Evolutionary conservation across 257 asterid species (phyloP), one percentile per base, ranked within the genome.

Genomic region (Solanum pinnatisectum): DNA sequence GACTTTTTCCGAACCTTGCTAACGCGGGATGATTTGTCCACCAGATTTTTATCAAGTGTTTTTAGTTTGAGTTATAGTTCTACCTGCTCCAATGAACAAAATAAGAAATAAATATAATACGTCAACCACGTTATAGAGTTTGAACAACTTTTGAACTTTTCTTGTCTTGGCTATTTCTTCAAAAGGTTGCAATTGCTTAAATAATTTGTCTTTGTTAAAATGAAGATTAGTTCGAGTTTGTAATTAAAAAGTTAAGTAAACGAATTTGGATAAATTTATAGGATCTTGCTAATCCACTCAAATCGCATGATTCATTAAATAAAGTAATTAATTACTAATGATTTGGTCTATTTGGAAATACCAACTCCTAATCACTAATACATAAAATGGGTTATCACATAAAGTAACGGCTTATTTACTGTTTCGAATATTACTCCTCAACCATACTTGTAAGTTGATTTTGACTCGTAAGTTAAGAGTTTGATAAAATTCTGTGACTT

Each of bases 11-110:
- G 5, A 33, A 33, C 5, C 35, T 4, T 33, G 4, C 5, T 10
- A 11, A n/a, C 1, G 1, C 72, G 2, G 5, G 3, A 65, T 25
- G 13, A 37, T 71, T 30, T 71, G 13, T 16, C 14, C 7, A 71
- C 3, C 12, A 22, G 0, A 7, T 40, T 8, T 60, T 89, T 74
- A 3, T 10, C 0, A 22, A 73, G 44, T 85, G 93, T 89, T 90
- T 91, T 85, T 90, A 92, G 94, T 92, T 92, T 90, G 32, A 37
- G 32, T 74, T 74, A 0, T 90, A 83, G 94, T 92, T 95, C 89
- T 91, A 94, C 95, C 83, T 74, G 83, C 98, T 93, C 95, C 94
- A 91, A 87, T 46, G 82, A 91, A 74, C 86, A 27, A 72, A 82
- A 89, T 78, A 25, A 30, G 40, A 63, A 35, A 73, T 18, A 77